These are phyloP conservation scores for Paraphoma chrysanthemicola DNA, from an alignment of 2,329 filamentous ascomycete genomes.

Conservation along the genomic window DNA sequence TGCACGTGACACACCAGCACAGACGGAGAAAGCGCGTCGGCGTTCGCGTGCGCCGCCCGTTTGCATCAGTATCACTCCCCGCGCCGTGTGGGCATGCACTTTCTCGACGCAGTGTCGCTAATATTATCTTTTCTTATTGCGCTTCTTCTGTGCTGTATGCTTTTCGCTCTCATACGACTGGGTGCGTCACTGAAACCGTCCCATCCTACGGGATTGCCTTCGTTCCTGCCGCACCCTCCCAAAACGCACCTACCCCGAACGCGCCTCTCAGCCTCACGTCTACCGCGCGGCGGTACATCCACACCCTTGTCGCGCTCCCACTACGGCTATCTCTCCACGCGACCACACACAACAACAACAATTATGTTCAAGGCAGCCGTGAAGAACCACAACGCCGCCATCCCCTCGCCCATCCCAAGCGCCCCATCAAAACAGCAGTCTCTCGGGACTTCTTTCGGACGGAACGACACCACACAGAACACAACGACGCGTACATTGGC, in stretches of 20 bases:
- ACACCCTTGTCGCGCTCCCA: conserved; percentile 8
- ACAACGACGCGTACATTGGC: conserved; percentile 39
- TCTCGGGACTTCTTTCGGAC: conserved; percentile 49
- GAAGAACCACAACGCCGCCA: conserved; percentile 46
- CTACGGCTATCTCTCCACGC: conserved; percentile 24
- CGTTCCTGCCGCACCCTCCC: conserved; percentile 22
- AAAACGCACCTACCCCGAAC: conserved; percentile 27
- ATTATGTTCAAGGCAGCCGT: conserved; percentile 52
- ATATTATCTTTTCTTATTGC: conserved; percentile 33
- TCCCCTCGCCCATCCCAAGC: conserved; percentile 30
- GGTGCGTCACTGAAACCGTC: conserved; percentile 45
- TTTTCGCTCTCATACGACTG: conserved; percentile 33
- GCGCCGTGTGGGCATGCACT: conserved; percentile 28
- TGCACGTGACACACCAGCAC: conserved; percentile 5
- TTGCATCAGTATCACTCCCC: conserved; percentile 21
- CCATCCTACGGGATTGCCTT: conserved; percentile 25
- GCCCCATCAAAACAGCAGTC: conserved; percentile 36
- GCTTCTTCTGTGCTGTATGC: conserved; percentile 48
- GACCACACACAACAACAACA: conserved; percentile 20
- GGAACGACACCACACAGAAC: conserved; percentile 41
- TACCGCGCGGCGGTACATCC: background rate
- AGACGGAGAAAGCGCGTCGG: conserved; percentile 23
- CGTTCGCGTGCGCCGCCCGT: conserved; percentile 1
- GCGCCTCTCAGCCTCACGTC: conserved; percentile 19
- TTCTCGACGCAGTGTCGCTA: conserved; percentile 26